Base-by-base conservation (phyloP, 352 stramenopile species). In the Globisporangium rhizosaccharum region DNA sequence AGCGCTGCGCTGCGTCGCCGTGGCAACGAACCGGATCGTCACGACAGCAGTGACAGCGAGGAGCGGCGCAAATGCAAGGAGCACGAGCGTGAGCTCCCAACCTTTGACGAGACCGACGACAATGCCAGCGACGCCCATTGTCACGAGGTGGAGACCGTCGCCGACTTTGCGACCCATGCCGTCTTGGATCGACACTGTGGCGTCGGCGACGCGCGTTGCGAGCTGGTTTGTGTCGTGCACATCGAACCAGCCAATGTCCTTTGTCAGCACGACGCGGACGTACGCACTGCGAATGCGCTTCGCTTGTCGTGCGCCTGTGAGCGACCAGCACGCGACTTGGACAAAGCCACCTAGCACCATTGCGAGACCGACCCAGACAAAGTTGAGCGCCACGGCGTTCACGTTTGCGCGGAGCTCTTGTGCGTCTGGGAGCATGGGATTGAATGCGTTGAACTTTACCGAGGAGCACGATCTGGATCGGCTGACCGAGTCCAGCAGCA, bases 391-490 rank as follows among this genome's bases (percentile, higher is more conserved):
- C 56, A 61, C 56, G 9, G 14, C 28, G 71, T 79, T 73, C 53
- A 85, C 67, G 23, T 61, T 56, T 0, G 52, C 41, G 2, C 28
- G 30, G 18, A 71, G 60, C 28, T 56, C 26, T 20, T 53, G 45
- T 6, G 49, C 41, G 23, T 63, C 57, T 2, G 50, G 57, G 25
- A 57, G 76, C 33, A 56, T 45, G 11, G 82, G 79, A 50, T 89
- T 89, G 52, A 90, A 88, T 8, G 79, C 72, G 63, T 90, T 87
- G 49, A 90, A 88, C 72, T 59, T 90, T 79, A 12, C 81, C 83
- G 59, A 92, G 76, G 37, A 92, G 72, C 30, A 91, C 61, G 53
- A 88, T 85, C 59, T 90, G 79, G 14, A 91, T 66, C 10, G 81
- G 83, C 56, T 89, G 75, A 26, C 72, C 68, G 46, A 87, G 26